phyloP scores from a whole-genome alignment of 306 rosid genomes.

The Cicer chorassanicum region DNA sequence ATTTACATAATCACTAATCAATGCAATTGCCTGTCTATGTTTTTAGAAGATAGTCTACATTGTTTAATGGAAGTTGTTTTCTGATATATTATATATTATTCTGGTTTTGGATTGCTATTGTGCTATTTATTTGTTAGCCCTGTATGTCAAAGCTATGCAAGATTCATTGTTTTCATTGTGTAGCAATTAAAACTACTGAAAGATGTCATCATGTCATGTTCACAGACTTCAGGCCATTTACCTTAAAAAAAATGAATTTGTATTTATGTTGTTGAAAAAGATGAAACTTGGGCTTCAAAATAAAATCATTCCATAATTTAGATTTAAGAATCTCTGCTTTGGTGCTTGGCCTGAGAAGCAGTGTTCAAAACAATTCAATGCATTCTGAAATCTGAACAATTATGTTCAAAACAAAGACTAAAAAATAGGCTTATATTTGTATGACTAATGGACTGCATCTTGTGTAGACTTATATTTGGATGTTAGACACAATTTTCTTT shows the following conservation, averaged over 20 bases:
- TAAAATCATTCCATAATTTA: constrained; percentile 19
- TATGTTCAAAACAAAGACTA: neutral
- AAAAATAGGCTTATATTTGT: neutral
- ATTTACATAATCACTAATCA: constrained; percentile 1
- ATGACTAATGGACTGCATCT: neutral
- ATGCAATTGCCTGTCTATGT: constrained; percentile 1
- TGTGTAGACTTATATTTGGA: constrained; percentile 18
- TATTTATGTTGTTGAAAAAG: neutral
- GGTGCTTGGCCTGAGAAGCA: constrained; percentile 13
- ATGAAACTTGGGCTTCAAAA: constrained; percentile 6
- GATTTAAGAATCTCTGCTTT: constrained; percentile 23
- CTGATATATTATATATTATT: neutral
- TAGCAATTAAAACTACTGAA: constrained; percentile 1
- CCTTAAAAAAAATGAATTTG: constrained; percentile 21
- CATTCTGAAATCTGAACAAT: constrained; percentile 21
- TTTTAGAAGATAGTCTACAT: neutral
- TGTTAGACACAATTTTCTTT: neutral
- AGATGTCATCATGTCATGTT: neutral
- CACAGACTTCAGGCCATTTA: neutral
- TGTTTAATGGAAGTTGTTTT: neutral
- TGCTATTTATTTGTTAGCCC: neutral
- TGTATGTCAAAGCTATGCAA: neutral
- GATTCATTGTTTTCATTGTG: neutral
- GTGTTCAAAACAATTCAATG: constrained; percentile 5
- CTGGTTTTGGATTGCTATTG: neutral